phyloP scores from a whole-genome alignment of 225 moss, liverwort and hornwort genomes.

The Neckera pumila region DNA sequence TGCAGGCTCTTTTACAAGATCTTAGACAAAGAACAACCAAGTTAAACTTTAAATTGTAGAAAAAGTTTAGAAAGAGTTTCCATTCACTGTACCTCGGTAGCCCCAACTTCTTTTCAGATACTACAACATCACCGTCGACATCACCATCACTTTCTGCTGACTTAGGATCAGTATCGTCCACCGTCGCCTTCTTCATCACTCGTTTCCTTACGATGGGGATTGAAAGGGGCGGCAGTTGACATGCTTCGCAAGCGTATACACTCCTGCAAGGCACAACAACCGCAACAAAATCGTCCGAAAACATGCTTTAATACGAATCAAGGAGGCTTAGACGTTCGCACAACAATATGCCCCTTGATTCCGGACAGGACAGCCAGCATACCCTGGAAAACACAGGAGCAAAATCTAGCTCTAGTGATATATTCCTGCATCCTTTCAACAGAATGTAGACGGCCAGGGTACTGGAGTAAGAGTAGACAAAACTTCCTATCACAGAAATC shows the following conservation, averaged over 20 bases:
- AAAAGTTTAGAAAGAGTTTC: background rate
- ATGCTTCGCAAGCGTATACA: conserved; percentile 82
- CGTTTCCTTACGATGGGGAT: conserved; percentile 3
- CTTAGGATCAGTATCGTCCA: background rate
- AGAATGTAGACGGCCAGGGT: background rate
- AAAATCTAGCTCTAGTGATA: background rate
- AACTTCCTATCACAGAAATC: background rate
- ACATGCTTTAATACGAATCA: background rate
- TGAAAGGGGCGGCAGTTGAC: conserved; percentile 42
- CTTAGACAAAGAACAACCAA: background rate
- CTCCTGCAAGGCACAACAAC: conserved; percentile 35
- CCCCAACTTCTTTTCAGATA: background rate
- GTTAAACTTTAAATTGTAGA: background rate
- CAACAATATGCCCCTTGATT: background rate
- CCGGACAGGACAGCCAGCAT: background rate
- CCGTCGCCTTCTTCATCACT: background rate
- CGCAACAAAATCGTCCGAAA: background rate
- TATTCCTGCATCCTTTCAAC: background rate
- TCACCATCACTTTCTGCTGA: conserved; percentile 1
- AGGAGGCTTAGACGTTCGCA: background rate
- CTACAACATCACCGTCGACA: background rate
- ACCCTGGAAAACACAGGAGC: background rate
- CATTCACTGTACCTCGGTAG: background rate
- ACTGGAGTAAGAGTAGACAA: background rate
- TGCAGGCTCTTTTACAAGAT: background rate